A percentile compares a stretch with the other conserved stretches of the same genome.
phyloP scores from a whole-genome alignment of 2,329 filamentous ascomycete species.

The Sordariomycetes sp. region DNA sequence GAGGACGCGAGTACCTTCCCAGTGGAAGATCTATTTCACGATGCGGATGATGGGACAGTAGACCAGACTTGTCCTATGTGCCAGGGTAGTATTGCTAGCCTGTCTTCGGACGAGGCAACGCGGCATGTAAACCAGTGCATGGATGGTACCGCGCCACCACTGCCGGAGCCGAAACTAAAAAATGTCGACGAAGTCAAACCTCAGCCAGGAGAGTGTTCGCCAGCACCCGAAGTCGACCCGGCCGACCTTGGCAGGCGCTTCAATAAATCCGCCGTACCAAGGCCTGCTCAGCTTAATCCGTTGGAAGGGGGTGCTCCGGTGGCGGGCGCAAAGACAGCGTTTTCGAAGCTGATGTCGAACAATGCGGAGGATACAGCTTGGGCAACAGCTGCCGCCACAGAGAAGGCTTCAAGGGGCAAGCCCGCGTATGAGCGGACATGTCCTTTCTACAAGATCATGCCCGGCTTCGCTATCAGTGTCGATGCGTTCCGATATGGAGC shows the following conservation, averaged over 20 bases:
- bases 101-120: constrained; percentile 58
- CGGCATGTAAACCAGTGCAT: constrained; percentile 89
- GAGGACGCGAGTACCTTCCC: no score
- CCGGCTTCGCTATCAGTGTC: constrained; percentile 84
- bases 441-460: constrained; percentile 97
- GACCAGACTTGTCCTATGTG: constrained; percentile 67
- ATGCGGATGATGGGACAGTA: constrained; percentile 18
- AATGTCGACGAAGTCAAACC: constrained; percentile 9
- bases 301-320: constrained; percentile 43
- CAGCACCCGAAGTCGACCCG: constrained; percentile 20
- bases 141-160: constrained; percentile 64
- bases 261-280: constrained; percentile 59
- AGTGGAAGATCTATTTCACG: constrained; percentile 23
- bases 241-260: constrained; percentile 46
- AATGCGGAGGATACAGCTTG: constrained; percentile 88
- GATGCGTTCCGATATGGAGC: constrained; percentile 95
- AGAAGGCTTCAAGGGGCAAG: constrained; percentile 70
- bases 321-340: constrained; percentile 55
- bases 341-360: constrained; percentile 85
- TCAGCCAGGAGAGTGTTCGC: constrained; percentile 5
- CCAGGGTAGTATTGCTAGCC: constrained; percentile 48
- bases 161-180: constrained; percentile 23
- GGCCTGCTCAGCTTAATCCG: constrained; percentile 74
- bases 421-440: constrained; percentile 84
- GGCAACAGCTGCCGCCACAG: constrained; percentile 74